Evolutionary conservation across 2,329 filamentous ascomycete species (phyloP).

Genomic region (Cordyceps sp.): DNA sequence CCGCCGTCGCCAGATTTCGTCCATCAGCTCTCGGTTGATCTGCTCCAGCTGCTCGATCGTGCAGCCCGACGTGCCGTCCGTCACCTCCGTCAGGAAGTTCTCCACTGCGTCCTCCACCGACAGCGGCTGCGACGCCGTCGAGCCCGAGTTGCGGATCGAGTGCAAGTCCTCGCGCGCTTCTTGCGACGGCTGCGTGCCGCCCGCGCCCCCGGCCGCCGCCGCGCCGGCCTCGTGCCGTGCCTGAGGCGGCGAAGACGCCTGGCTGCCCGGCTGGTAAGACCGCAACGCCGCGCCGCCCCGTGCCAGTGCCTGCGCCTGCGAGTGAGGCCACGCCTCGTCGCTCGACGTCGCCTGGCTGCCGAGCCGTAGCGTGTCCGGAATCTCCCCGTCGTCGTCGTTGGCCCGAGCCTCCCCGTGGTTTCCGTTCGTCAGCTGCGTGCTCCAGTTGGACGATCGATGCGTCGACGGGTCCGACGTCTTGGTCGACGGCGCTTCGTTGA

Average conservation of each 20-base stretch:
- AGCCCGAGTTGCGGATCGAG: conserved; percentile 12
- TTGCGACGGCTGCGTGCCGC: conserved; percentile 20
- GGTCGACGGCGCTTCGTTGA: conserved; percentile 88
- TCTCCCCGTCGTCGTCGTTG: conserved; percentile 18
- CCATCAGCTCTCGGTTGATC: conserved; percentile 80
- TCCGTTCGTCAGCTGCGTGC: conserved; percentile 60
- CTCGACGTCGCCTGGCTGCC: conserved; percentile 30
- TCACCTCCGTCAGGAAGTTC: conserved; percentile 45
- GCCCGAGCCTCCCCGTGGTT: conserved; percentile 28
- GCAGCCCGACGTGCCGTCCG: conserved; percentile 54
- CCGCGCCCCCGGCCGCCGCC: conserved; percentile 12
- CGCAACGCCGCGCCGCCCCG: conserved; percentile 16
- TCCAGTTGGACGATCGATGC: conserved; percentile 44
- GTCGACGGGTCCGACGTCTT: conserved; percentile 63
- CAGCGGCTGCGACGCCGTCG: conserved; percentile 26
- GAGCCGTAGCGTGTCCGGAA: conserved; percentile 37
- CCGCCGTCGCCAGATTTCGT: conserved; percentile 66
- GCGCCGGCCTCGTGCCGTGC: conserved; percentile 6
- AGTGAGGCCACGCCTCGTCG: conserved; percentile 39
- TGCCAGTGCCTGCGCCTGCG: conserved; percentile 36
- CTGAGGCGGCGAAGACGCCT: conserved; percentile 20
- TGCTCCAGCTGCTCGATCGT: conserved; percentile 92
- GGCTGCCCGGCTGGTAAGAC: conserved; percentile 15
- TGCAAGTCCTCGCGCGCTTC: no score
- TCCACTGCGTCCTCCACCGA: conserved; percentile 32